Percentiles rank a stretch among this genome's conserved stretches.
These are phyloP conservation scores for Sicyos edulis DNA, from an alignment of 306 rosid genomes.

Conservation along the genomic window DNA sequence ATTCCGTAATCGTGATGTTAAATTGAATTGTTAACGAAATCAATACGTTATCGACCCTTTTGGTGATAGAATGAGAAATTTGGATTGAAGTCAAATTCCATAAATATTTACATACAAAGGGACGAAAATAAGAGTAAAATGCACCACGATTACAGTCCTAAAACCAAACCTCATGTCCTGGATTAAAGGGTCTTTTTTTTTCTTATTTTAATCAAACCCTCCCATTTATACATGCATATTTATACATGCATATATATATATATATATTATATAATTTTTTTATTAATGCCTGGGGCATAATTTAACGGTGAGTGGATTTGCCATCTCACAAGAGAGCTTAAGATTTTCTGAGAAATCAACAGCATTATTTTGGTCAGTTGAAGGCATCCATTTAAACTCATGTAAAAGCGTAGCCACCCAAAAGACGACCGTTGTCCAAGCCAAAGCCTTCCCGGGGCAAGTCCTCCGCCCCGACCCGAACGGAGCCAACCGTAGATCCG, in stretches of 20 bases:
- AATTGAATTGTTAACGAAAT: too few species aligned
- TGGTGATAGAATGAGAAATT: too few species aligned
- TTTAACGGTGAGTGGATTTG: conserved; percentile 42
- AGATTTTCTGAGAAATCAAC: conserved; percentile 64
- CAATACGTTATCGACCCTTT: too few species aligned
- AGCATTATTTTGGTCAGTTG: background rate
- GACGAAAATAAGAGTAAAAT: background rate
- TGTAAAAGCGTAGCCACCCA: conserved; percentile 78
- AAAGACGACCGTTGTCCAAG: conserved; percentile 44
- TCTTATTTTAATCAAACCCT: background rate
- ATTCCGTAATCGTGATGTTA: too few species aligned
- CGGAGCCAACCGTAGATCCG: conserved; percentile 77
- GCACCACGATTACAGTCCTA: conserved; percentile 16
- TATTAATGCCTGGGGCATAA: conserved; percentile 41
- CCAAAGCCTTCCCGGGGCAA: conserved; percentile 71
- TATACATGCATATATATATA: background rate
- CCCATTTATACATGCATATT: background rate
- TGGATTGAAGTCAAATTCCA: too few species aligned
- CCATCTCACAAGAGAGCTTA: conserved; percentile 83
- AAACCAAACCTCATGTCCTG: background rate
- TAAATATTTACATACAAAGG: too few species aligned
- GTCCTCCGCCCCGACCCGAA: conserved; percentile 79
- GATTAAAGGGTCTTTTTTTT: background rate
- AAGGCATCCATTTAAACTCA: conserved; percentile 46
- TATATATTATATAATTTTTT: too few species aligned